Conservation (phyloP, 495 filamentous ascomycete genomes). For the Entonaema liquescens region DNA sequence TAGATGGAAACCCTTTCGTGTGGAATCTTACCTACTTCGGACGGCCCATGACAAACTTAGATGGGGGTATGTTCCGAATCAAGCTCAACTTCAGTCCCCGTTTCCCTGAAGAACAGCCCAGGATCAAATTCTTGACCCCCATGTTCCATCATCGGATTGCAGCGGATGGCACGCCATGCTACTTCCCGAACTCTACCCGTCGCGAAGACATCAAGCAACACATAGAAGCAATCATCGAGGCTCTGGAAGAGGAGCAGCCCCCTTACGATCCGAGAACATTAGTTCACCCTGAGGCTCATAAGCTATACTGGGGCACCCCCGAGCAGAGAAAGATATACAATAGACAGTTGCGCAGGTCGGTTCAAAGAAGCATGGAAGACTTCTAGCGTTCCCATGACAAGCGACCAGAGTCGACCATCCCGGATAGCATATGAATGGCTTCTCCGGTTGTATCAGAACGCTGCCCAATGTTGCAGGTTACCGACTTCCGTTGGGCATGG, state of each 20-base stretch:
- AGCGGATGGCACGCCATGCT: conserved; percentile 80
- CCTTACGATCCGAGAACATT: conserved; percentile 90
- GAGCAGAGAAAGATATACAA: conserved; percentile 87
- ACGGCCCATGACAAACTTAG: conserved; percentile 89
- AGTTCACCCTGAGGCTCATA: conserved; percentile 86
- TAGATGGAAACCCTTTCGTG: conserved; percentile 74
- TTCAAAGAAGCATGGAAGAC: conserved; percentile 64
- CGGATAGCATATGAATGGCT: neutral
- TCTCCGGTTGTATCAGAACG: conserved; percentile 8
- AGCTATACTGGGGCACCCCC: conserved; percentile 83
- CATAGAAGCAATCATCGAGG: conserved; percentile 82
- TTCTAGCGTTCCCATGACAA: conserved; percentile 29
- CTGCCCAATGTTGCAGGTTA: neutral
- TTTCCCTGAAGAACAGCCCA: conserved; percentile 91
- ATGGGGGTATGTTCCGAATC: conserved; percentile 89
- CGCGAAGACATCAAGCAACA: conserved; percentile 84
- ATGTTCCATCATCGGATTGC: conserved; percentile 93
- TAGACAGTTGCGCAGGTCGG: conserved; percentile 73
- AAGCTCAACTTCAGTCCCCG: conserved; percentile 83
- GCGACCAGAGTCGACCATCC: neutral
- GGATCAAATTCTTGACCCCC: conserved; percentile 79
- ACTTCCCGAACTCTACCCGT: conserved; percentile 68
- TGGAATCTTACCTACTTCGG: conserved; percentile 84
- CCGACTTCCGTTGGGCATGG: conserved; percentile 10
- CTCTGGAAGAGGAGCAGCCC: conserved; percentile 85